Evolutionary conservation across 2,329 filamentous ascomycete species (phyloP), one percentile per base, ranked within the genome.

Genomic region (Lachnum nothofagi): DNA sequence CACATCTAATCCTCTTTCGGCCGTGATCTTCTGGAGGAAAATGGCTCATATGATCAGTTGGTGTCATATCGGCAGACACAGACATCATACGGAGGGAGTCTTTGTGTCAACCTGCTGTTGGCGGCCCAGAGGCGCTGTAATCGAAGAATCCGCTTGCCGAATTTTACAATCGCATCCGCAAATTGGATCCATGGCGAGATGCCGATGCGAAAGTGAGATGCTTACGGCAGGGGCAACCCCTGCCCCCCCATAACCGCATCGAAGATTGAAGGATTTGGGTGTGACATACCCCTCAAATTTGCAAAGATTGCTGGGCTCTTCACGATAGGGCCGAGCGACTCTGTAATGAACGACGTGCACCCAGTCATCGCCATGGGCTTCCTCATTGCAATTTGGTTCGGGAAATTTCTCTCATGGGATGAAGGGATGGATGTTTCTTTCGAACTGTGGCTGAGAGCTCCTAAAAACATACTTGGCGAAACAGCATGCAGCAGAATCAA

Each of bases 261-360:
- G 17, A 37, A 19, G 37, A 10, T 23, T 40, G 37, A 34, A 8
- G 37, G 5, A 40, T 22, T 14, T 23, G 19, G 20, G 17, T 46
- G 44, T 51, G 44, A 48, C 44, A 48, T 17, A 10, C 45, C 42
- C 49, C 44, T 51, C 42, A 40, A 51, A 51, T 51, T 42, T 51
- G 34, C 40, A n/a, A 12, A 44, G 20, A 24, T 10, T 19, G 25
- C 33, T 35, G 19, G 39, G 20, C 3, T 44, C 12, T 16, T 25
- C 16, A 23, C 14, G 17, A 29, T 37, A 27, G 25, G 25, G 25
- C 25, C 25, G 25, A 27, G 25, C 12, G 12, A 27, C 6, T 27
- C 25, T 27, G 25, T 12, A 27, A 12, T 12, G 25, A 27, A 6
- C 25, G 25, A 27, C 25, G 6, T 12, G 25, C 25, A 12, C 25